A percentile compares a stretch with the other conserved stretches of the same genome.
phyloP scores from a whole-genome alignment of 306 rosid genomes.

The Begonia loranthoides region DNA sequence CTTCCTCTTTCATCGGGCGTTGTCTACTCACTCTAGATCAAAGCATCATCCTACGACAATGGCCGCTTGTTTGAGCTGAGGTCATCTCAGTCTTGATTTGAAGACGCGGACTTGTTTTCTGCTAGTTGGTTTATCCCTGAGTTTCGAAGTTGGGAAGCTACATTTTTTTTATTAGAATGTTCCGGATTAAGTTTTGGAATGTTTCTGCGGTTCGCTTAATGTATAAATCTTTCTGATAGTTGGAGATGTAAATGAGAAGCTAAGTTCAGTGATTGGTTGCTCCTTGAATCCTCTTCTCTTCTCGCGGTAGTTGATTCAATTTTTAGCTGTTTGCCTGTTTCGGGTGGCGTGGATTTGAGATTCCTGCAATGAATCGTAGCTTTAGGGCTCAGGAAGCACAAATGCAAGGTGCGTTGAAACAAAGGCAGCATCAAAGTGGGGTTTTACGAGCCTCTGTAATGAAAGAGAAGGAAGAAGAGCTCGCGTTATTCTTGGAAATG shows the following conservation, averaged over 20 bases:
- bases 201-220: slow-evolving; percentile 13
- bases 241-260: slow-evolving; percentile 10
- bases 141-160: slow-evolving; percentile 9
- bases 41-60: too few species aligned
- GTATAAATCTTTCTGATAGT: slow-evolving; percentile 13
- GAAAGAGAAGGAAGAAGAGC: slow-evolving; percentile 82
- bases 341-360: slow-evolving; percentile 13
- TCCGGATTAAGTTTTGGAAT: slow-evolving; percentile 12
- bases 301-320: slow-evolving; percentile 7
- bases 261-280: slow-evolving; percentile 10
- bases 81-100: slow-evolving; percentile 4
- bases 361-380: slow-evolving; percentile 70
- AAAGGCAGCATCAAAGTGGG: slow-evolving; percentile 19
- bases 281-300: slow-evolving; percentile 4
- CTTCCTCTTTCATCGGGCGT: too few species aligned
- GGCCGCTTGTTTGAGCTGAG: too few species aligned
- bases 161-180: slow-evolving; percentile 17
- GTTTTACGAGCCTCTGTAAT: slow-evolving; percentile 24
- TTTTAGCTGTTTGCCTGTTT: slow-evolving; percentile 1
- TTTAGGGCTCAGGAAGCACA: slow-evolving; percentile 67
- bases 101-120: slow-evolving; percentile 1
- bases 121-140: slow-evolving; percentile 6
- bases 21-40: too few species aligned
- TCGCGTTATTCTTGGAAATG: slow-evolving; percentile 10
- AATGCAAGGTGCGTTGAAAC: slow-evolving; percentile 10